phyloP scores from a whole-genome alignment of 495 filamentous ascomycete species.

The Parathielavia appendiculata region DNA sequence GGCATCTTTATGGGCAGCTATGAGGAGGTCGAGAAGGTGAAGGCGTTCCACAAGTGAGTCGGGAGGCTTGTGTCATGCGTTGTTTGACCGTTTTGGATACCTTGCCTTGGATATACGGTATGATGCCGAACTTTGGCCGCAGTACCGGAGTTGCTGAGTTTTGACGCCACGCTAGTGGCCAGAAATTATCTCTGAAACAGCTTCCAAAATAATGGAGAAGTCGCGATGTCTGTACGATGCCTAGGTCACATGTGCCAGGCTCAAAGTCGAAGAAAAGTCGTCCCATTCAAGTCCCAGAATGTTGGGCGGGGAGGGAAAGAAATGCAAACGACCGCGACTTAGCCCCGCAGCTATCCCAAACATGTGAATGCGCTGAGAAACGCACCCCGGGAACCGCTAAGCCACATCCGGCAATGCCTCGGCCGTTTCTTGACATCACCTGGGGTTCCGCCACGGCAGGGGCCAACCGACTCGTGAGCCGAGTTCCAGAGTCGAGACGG shows the following conservation, averaged over 20 bases:
- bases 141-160: no score
- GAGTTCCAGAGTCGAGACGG: conserved; percentile 5
- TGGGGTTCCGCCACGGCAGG: conserved; percentile 18
- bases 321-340: neutral
- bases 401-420: conserved; percentile 33
- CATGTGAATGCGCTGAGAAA: conserved; percentile 24
- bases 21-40: conserved; percentile 94
- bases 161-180: no score
- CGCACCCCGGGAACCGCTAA: conserved; percentile 28
- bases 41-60: conserved; percentile 52
- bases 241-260: neutral
- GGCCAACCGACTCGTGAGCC: conserved; percentile 10
- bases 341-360: conserved; percentile 13
- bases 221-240: neutral
- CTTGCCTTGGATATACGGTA: neutral
- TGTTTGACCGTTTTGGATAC: neutral
- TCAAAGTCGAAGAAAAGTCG: no score
- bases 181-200: neutral
- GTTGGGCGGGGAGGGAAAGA: neutral
- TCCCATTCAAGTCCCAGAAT: no score
- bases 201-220: neutral
- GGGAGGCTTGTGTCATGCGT: neutral
- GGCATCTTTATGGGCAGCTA: conserved; percentile 95
- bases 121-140: no score
- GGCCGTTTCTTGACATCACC: conserved; percentile 37